Percentiles rank a stretch among this genome's conserved stretches.
Evolutionary conservation across 2,329 filamentous ascomycete genomes (phyloP).

Genomic region (Hirsutella thompsonii): DNA sequence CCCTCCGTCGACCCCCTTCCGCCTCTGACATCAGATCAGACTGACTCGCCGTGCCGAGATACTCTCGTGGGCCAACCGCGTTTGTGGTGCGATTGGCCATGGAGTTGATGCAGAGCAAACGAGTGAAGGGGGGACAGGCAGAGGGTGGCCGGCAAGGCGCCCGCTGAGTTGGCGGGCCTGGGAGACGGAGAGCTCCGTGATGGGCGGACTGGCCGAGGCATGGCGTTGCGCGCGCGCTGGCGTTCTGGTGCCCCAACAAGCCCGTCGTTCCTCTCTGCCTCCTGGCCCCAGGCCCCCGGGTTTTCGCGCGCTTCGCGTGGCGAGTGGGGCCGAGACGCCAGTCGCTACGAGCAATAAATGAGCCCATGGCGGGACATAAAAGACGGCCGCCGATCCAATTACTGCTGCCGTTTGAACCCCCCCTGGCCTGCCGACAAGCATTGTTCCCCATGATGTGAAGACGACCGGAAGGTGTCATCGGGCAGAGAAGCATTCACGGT

Average conservation of each 20-base stretch:
- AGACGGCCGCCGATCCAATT: background rate
- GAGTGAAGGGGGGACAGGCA: background rate
- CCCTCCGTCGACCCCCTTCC: too few relatives aligned
- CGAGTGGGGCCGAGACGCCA: conserved; percentile 2
- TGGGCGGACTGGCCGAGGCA: background rate
- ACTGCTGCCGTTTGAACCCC: background rate
- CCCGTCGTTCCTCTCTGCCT: background rate
- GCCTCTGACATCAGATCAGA: background rate
- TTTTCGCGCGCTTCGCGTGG: background rate
- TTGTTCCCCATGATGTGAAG: background rate
- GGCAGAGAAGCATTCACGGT: background rate
- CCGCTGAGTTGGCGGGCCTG: background rate
- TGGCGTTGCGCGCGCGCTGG: background rate
- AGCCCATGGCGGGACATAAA: background rate
- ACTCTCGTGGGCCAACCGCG: too few relatives aligned
- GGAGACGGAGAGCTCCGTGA: background rate
- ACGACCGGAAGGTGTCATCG: background rate
- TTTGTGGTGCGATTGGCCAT: background rate
- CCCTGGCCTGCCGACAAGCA: background rate
- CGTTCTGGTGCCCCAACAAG: background rate
- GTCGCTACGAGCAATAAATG: background rate
- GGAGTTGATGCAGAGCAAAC: background rate
- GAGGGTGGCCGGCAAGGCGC: background rate
- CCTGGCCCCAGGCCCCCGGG: conserved; percentile 2
- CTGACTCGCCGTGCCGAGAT: background rate